Evolutionary conservation across 2,329 filamentous ascomycete species (phyloP).

Genomic region (Fusarium keratoplasticum): DNA sequence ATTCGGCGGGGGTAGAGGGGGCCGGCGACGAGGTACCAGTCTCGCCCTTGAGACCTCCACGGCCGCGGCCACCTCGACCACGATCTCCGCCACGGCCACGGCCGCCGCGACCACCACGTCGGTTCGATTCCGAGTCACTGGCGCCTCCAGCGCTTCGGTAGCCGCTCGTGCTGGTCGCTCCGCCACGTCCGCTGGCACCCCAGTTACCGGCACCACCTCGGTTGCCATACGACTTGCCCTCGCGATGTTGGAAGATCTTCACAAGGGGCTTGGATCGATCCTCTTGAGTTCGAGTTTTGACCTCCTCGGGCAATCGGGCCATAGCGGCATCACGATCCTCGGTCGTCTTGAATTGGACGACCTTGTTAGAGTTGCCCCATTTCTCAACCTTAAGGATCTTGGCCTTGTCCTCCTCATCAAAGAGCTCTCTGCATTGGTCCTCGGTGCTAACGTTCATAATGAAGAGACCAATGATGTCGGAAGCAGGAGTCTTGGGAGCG

Average conservation of each 20-base stretch:
- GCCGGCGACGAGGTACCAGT: constrained; percentile 66
- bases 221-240: constrained; percentile 64
- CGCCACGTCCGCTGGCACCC: constrained; percentile 74
- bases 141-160: constrained; percentile 88
- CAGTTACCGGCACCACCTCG: constrained; percentile 76
- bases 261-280: constrained; percentile 84
- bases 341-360: constrained; percentile 83
- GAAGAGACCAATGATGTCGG: constrained; percentile 86
- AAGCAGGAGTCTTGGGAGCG: constrained; percentile 67
- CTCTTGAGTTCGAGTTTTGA: constrained; percentile 77
- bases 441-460: constrained; percentile 87
- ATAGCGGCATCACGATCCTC: constrained; percentile 87
- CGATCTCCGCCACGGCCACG: constrained; percentile 70
- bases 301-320: constrained; percentile 77
- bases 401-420: constrained; percentile 82
- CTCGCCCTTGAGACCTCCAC: constrained; percentile 70
- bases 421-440: constrained; percentile 84
- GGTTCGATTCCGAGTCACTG: constrained; percentile 72
- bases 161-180: constrained; percentile 70
- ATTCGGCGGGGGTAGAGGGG: constrained; percentile 61
- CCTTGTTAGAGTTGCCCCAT: constrained; percentile 82
- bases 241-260: constrained; percentile 82
- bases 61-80: constrained; percentile 66
- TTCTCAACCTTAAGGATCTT: constrained; percentile 86
- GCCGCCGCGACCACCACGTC: constrained; percentile 66